Evolutionary conservation across 768 basidiomycete genomes (phyloP).

Genomic region (Tylopilus plumbeoviolaceoides): DNA sequence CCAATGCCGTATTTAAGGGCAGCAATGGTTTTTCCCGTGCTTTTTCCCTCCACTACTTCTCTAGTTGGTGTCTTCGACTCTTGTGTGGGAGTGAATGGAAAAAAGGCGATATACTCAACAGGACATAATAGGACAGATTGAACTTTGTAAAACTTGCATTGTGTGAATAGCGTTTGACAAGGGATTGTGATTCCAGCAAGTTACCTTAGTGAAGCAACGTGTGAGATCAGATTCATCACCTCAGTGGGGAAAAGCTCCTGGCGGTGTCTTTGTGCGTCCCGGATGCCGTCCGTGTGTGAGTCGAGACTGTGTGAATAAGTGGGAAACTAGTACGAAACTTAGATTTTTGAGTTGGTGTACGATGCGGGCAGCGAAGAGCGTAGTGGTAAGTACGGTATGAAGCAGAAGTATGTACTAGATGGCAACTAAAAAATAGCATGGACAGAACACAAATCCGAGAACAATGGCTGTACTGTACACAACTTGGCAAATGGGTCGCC

Average conservation of each 20-base stretch:
- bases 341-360: neutral
- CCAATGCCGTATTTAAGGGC: neutral
- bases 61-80: neutral
- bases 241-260: neutral
- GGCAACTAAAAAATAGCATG: neutral
- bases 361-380: neutral
- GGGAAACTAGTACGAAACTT: neutral
- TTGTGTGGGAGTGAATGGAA: neutral
- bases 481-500: neutral
- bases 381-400: neutral
- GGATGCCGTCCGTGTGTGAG: neutral
- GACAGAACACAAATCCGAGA: neutral
- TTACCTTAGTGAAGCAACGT: neutral
- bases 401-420: neutral
- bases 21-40: neutral
- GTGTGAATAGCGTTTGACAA: neutral
- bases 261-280: neutral
- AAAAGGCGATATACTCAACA: neutral
- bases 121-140: constrained; percentile 5
- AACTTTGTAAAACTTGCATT: neutral
- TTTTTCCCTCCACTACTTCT: neutral
- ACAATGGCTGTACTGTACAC: neutral
- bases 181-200: neutral
- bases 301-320: neutral
- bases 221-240: neutral